Percentiles rank a stretch among this genome's conserved stretches.
Conservation (phyloP, 768 basidiomycete species). For the Lentinula boryana region DNA sequence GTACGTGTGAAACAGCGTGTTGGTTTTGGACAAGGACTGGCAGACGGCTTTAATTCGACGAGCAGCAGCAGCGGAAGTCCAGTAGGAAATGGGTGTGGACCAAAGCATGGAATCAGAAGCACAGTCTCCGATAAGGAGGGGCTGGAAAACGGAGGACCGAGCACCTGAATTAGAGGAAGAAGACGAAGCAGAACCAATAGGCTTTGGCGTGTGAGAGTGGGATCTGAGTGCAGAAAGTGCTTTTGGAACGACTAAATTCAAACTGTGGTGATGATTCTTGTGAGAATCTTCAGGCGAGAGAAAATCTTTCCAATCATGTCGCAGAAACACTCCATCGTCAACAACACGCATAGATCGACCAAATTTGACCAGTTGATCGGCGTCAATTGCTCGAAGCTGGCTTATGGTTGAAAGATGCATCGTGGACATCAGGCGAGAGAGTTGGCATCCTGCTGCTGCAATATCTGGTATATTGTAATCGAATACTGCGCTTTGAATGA, state of each 20-base stretch:
- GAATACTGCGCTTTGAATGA: constrained; percentile 67
- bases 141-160: constrained; percentile 33
- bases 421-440: constrained; percentile 56
- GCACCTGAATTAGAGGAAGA: constrained; percentile 16
- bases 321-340: constrained; percentile 69
- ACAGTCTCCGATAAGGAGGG: constrained; percentile 73
- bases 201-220: constrained; percentile 18
- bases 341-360: constrained; percentile 48
- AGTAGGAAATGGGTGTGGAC: constrained; percentile 52
- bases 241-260: constrained; percentile 14
- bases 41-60: constrained; percentile 71
- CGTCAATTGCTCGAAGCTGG: constrained; percentile 54
- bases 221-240: constrained; percentile 19
- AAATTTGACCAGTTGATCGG: constrained; percentile 50
- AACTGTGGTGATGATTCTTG: constrained; percentile 17
- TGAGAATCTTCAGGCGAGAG: constrained; percentile 31
- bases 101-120: constrained; percentile 60
- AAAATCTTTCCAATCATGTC: constrained; percentile 48
- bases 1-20: constrained; percentile 58
- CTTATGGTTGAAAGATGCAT: constrained; percentile 50
- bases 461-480: constrained; percentile 59
- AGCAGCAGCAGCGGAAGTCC: constrained; percentile 56
- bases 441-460: constrained; percentile 55
- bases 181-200: constrained; percentile 9
- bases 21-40: constrained; percentile 60